Evolutionary conservation across 495 filamentous ascomycete genomes (phyloP).

Genomic region (Aeminium ludgeri): DNA sequence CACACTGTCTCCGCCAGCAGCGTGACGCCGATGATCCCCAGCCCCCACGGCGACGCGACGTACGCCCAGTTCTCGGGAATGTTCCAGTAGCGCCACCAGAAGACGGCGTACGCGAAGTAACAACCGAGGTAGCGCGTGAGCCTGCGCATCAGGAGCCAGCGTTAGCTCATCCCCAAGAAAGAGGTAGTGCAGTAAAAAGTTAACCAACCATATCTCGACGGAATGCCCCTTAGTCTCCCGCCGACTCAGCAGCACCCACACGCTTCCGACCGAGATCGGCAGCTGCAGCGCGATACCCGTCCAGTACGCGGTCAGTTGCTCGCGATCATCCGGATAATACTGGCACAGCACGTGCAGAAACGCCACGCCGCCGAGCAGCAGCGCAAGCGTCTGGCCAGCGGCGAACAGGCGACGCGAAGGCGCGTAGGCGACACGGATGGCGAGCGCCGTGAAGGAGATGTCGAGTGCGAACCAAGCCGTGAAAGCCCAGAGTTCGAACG

Average conservation of each 20-base stretch:
- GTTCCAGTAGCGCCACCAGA: conserved; percentile 12
- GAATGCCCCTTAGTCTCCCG: conserved; percentile 3
- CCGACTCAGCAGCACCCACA: not conserved
- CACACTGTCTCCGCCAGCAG: conserved; percentile 7
- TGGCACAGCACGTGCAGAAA: conserved; percentile 4
- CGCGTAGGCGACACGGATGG: conserved; percentile 2
- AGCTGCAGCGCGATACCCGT: conserved; percentile 2
- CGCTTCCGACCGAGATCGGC: conserved; percentile 4
- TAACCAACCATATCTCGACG: conserved; percentile 8
- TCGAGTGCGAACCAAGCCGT: conserved; percentile 7
- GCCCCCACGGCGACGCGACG: conserved; percentile 4
- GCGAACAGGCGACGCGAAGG: not conserved
- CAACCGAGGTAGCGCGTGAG: conserved; percentile 11
- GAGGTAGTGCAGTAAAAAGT: not conserved
- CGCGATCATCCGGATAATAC: conserved; percentile 3
- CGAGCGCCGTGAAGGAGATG: conserved; percentile 2
- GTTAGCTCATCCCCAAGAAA: not conserved
- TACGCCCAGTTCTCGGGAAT: conserved; percentile 15
- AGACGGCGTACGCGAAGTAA: conserved; percentile 6
- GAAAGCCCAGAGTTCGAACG: conserved; percentile 6
- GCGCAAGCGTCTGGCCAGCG: not conserved
- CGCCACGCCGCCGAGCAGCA: not conserved
- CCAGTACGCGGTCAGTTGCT: conserved; percentile 8
- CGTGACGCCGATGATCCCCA: conserved; percentile 1
- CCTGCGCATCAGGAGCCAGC: conserved; percentile 3